Evolutionary conservation across 1,139 yeast species (phyloP).

Genomic region (Yamadazyma sp.): DNA sequence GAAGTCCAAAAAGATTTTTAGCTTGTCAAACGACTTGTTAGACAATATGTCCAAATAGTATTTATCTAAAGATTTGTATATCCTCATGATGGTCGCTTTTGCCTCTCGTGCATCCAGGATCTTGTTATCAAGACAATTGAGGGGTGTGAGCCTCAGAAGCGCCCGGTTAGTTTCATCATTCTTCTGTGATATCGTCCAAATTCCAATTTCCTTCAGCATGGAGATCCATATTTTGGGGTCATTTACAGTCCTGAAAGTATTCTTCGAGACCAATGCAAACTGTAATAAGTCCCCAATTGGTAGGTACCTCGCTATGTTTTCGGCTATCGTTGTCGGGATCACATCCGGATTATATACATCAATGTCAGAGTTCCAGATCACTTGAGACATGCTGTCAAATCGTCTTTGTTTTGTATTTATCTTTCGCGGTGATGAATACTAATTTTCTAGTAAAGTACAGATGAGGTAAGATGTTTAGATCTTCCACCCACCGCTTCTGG

Average conservation of each 20-base stretch:
- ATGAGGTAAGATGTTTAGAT: conserved; percentile 2
- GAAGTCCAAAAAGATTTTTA: conserved; percentile 47
- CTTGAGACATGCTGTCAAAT: conserved; percentile 37
- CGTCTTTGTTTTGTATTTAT: neutral
- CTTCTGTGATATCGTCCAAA: conserved; percentile 38
- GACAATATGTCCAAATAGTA: conserved; percentile 48
- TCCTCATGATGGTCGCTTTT: conserved; percentile 39
- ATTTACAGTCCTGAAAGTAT: conserved; percentile 36
- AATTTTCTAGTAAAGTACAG: neutral
- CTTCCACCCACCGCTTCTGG: neutral
- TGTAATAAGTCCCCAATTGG: conserved; percentile 36
- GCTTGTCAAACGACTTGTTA: conserved; percentile 48
- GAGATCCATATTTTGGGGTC: conserved; percentile 52
- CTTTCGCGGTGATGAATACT: conserved; percentile 1
- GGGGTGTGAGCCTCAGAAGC: conserved; percentile 22
- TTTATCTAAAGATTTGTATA: conserved; percentile 43
- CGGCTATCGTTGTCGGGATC: conserved; percentile 42
- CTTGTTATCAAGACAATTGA: conserved; percentile 40
- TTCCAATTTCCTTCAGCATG: conserved; percentile 47
- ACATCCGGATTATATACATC: conserved; percentile 46
- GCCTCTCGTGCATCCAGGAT: conserved; percentile 44
- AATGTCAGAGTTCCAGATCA: conserved; percentile 49
- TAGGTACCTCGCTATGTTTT: conserved; percentile 34
- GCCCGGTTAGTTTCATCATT: neutral
- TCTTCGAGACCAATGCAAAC: conserved; percentile 38